These are phyloP conservation scores for Patellaria atrata DNA, from an alignment of 495 filamentous ascomycete genomes.

Conservation along the genomic window DNA sequence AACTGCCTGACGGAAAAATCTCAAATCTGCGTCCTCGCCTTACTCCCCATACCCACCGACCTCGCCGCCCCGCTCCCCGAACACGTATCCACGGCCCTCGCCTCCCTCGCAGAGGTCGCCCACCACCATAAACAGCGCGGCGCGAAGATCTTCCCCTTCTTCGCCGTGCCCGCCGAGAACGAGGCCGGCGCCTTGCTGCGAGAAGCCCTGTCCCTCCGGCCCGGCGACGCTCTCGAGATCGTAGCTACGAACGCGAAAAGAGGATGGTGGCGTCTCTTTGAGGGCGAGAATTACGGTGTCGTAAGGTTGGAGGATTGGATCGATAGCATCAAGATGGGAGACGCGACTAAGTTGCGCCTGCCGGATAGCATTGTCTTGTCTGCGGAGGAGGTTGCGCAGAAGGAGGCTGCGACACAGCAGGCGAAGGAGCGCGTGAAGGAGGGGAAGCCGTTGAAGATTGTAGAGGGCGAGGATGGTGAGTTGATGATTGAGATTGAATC, in stretches of 20 bases:
- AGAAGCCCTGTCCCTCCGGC: slow-evolving; percentile 42
- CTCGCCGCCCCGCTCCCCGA: slow-evolving; percentile 32
- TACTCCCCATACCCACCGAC: slow-evolving; percentile 41
- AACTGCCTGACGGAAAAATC: slow-evolving; percentile 65
- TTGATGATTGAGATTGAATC: slow-evolving; percentile 11
- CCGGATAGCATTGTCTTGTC: slow-evolving; percentile 62
- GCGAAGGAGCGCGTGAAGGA: slow-evolving; percentile 30
- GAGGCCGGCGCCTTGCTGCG: slow-evolving; percentile 39
- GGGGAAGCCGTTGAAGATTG: slow-evolving; percentile 22
- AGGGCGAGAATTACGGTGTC: slow-evolving; percentile 37
- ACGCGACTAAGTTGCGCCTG: slow-evolving; percentile 65
- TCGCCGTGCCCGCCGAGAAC: slow-evolving; percentile 53
- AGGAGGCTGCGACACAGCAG: slow-evolving; percentile 5
- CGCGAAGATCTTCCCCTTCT: slow-evolving; percentile 68
- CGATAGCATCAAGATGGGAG: slow-evolving; percentile 74
- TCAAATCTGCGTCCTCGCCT: slow-evolving; percentile 70
- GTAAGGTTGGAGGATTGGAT: slow-evolving; percentile 68
- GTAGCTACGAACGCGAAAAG: slow-evolving; percentile 73
- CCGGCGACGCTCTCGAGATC: slow-evolving; percentile 38
- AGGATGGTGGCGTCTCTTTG: slow-evolving; percentile 70
- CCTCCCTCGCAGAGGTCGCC: slow-evolving; percentile 57
- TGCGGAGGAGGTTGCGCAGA: slow-evolving; percentile 1
- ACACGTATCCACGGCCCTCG: slow-evolving; percentile 39
- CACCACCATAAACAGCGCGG: slow-evolving; percentile 52
- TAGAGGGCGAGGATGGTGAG: slow-evolving; percentile 7